Percentiles rank a stretch among this genome's conserved stretches.
These are phyloP conservation scores for Meyerozyma elateridarum DNA, from an alignment of 1,139 yeast genomes.

Conservation along the genomic window DNA sequence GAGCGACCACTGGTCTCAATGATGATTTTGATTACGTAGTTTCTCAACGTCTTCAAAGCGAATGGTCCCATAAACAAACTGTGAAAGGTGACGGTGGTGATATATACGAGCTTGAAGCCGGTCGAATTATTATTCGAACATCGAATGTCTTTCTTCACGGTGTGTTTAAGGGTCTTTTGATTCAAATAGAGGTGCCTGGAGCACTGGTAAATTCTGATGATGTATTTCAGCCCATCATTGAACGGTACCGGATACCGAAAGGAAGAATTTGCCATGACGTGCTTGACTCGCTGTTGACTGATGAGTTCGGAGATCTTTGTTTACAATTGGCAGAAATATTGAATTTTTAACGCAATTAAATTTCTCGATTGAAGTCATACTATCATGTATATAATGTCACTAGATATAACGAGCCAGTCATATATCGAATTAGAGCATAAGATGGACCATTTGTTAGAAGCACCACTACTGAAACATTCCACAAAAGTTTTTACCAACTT, in stretches of 20 bases:
- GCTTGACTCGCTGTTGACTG: slow-evolving; percentile 24
- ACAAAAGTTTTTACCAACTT: too few relatives aligned
- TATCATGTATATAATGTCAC: too few relatives aligned
- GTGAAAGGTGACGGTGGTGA: slow-evolving; percentile 76
- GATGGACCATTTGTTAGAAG: too few relatives aligned
- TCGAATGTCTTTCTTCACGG: slow-evolving; percentile 76
- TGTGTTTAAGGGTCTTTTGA: slow-evolving; percentile 61
- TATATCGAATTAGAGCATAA: too few relatives aligned
- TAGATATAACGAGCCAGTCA: too few relatives aligned
- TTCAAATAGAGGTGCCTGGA: slow-evolving; percentile 45
- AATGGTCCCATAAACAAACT: slow-evolving; percentile 71
- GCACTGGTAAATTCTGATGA: slow-evolving; percentile 11
- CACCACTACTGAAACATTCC: too few relatives aligned
- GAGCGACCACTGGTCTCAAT: slow-evolving; percentile 45
- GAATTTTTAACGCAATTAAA: slow-evolving; percentile 23
- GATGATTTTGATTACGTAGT: slow-evolving; percentile 48
- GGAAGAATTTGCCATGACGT: slow-evolving; percentile 36
- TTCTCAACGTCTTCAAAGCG: slow-evolving; percentile 56
- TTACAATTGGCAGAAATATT: slow-evolving; percentile 44
- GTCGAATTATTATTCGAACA: slow-evolving; percentile 47
- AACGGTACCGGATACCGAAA: slow-evolving; percentile 36
- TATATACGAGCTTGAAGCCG: slow-evolving; percentile 50
- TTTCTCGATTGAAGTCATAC: not conserved
- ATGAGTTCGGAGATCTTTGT: slow-evolving; percentile 41
- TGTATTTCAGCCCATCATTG: slow-evolving; percentile 25